Percentiles rank a stretch among this genome's conserved stretches.
phyloP scores from a whole-genome alignment of 2,329 filamentous ascomycete genomes.

The Phialophora expanda region DNA sequence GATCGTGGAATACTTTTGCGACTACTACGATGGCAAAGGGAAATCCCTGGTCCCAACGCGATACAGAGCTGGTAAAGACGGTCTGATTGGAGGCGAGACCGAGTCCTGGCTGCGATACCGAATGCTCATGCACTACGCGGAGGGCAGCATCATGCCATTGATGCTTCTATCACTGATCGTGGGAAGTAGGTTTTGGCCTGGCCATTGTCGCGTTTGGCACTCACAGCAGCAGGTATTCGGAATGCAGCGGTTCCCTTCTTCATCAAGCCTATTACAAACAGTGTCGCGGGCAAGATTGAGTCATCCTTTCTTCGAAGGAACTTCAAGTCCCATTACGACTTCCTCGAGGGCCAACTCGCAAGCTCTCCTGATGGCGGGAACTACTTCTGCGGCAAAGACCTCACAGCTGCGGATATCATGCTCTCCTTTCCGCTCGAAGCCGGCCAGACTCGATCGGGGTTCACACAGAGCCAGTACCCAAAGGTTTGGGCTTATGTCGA shows the following conservation, averaged over 20 bases:
- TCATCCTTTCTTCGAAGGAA: slow-evolving; percentile 49
- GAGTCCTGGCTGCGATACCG: slow-evolving; percentile 66
- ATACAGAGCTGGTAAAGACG: slow-evolving; percentile 60
- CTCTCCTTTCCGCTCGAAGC: slow-evolving; percentile 55
- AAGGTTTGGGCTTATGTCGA: slow-evolving; percentile 47
- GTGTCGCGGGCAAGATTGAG: slow-evolving; percentile 57
- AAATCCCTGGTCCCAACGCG: slow-evolving; percentile 57
- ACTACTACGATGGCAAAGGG: slow-evolving; percentile 60
- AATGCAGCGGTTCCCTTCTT: slow-evolving; percentile 69
- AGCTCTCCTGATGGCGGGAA: slow-evolving; percentile 48
- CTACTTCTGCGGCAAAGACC: slow-evolving; percentile 51
- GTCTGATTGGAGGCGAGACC: slow-evolving; percentile 61
- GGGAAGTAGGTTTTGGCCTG: slow-evolving; percentile 50
- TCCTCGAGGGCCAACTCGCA: slow-evolving; percentile 53
- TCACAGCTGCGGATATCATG: slow-evolving; percentile 55
- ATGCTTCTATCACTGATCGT: slow-evolving; percentile 70
- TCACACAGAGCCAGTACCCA: slow-evolving; percentile 48
- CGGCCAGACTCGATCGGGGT: slow-evolving; percentile 42
- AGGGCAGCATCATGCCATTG: slow-evolving; percentile 80
- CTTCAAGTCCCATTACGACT: slow-evolving; percentile 50
- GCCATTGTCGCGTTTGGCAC: slow-evolving; percentile 6
- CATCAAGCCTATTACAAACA: slow-evolving; percentile 66
- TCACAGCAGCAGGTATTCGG: slow-evolving; percentile 49
- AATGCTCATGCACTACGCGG: slow-evolving; percentile 81
- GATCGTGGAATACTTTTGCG: slow-evolving; percentile 81